These are phyloP conservation scores for Candida methanosorbosa DNA, from an alignment of 805 yeast species.

Conservation along the genomic window DNA sequence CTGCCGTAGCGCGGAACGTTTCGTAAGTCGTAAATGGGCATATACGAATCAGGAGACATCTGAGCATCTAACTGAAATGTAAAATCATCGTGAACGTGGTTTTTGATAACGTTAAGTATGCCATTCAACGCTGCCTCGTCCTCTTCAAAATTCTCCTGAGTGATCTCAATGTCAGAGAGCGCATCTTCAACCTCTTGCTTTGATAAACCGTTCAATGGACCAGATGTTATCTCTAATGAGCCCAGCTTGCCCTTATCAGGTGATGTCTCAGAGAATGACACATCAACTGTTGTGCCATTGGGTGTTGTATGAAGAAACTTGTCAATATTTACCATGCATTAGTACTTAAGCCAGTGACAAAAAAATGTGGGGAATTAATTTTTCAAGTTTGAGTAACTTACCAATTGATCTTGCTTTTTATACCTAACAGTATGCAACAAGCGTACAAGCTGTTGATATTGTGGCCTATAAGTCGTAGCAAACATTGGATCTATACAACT, in stretches of 20 bases:
- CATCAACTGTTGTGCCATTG: constrained; percentile 2
- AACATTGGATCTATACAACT: too few relatives aligned
- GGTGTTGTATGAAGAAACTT: constrained; percentile 3
- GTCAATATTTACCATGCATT: too few relatives aligned
- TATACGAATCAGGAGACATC: constrained; percentile 39
- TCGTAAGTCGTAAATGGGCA: constrained; percentile 70
- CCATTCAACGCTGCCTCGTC: constrained; percentile 15
- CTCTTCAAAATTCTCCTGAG: constrained; percentile 16
- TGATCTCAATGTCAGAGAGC: constrained; percentile 5
- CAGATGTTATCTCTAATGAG: constrained; percentile 1
- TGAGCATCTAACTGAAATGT: constrained; percentile 49
- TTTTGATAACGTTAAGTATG: constrained; percentile 15
- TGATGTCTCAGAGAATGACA: constrained; percentile 24
- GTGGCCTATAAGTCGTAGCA: too few relatives aligned
- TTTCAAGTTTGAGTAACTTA: too few relatives aligned
- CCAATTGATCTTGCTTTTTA: constrained; percentile 9
- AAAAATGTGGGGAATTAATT: neutral
- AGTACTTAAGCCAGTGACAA: too few relatives aligned
- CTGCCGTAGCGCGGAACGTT: constrained; percentile 56
- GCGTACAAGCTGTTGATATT: too few relatives aligned
- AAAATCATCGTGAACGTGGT: constrained; percentile 33
- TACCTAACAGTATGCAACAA: constrained; percentile 3
- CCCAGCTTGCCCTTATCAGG: too few relatives aligned
- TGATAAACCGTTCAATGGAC: neutral
- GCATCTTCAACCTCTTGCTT: neutral